Base-by-base conservation (phyloP, 345 rosid genomes). In the Stellera chamaejasme region DNA sequence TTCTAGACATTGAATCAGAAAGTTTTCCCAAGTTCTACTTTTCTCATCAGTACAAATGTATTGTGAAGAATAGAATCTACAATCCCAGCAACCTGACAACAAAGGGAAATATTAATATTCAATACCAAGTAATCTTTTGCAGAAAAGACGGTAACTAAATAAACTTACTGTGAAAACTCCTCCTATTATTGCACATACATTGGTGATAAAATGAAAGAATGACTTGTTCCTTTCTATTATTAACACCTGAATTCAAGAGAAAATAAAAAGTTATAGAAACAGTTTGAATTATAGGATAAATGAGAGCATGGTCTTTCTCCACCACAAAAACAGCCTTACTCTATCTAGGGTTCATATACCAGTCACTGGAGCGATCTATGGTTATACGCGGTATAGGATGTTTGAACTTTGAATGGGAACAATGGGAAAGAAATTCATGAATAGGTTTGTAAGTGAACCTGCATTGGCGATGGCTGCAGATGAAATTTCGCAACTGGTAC, bases 381-480 rank as follows among this genome's bases (percentile, higher is more conserved):
- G 39, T 32, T 32, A 32, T 32, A 8, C 39, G 5, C 9, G 9
- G 39, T 32, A 32, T 2, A 32, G 39, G 39, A 32, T 32, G 9
- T 32, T 32, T 32, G 39, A 32, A 32, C 7, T 32, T 32, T 32
- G 39, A 32, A 32, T 32, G 5, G 54, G 3, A 58, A 41, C 23
- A 13, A 4, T 12, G 25, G 45, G 27, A 26, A 41, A 2, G 12
- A 45, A 28, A 44, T 19, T 23, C 10, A 11, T 43, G 7, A 32
- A 59, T 66, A 50, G 56, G 45, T 12, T 51, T 45, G 60, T 56
- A 54, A 32, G 53, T 23, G 47, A 44, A 87, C 97, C 95, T 90
- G 97, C 97, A 90, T 90, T 26, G 97, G 96, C 42, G 97, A 90
- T 70, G 79, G 93, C 87, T 87, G 95, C 42, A 80, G 78, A 80